Percentiles rank a stretch among this genome's conserved stretches.
phyloP scores from a whole-genome alignment of 371 early-diverging fungal genomes.

The Mortierella sp. region DNA sequence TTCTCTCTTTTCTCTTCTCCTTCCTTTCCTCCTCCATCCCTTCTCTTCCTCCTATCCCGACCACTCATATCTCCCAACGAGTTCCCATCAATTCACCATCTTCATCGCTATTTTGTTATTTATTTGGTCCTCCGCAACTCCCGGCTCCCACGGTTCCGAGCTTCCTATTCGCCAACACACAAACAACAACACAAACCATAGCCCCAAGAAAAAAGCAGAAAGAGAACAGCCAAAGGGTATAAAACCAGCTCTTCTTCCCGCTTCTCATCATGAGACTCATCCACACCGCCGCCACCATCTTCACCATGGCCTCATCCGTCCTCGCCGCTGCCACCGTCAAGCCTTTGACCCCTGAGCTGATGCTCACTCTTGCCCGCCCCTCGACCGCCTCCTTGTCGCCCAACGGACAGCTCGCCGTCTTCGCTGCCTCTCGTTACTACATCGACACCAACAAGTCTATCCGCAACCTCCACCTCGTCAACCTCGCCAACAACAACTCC shows the following conservation, averaged over 20 bases:
- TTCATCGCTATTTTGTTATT: background rate
- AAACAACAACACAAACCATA: too few relatives aligned
- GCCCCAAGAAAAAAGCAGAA: background rate
- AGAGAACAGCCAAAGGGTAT: constrained; percentile 1
- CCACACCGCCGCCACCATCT: constrained; percentile 23
- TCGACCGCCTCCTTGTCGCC: constrained; percentile 62
- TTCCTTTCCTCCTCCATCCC: too few relatives aligned
- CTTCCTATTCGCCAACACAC: background rate
- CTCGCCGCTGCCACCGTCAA: constrained; percentile 16
- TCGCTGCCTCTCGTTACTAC: constrained; percentile 65
- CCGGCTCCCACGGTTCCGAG: constrained; percentile 1
- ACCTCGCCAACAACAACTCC: constrained; percentile 60
- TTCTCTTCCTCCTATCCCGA: background rate
- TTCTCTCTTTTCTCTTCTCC: background rate
- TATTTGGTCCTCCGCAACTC: background rate
- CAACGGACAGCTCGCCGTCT: constrained; percentile 64
- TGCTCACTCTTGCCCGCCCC: constrained; percentile 68
- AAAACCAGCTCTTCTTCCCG: background rate
- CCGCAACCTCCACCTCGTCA: constrained; percentile 62
- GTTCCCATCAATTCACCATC: constrained; percentile 5
- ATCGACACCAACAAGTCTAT: constrained; percentile 63
- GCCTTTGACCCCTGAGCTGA: constrained; percentile 63
- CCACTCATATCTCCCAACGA: background rate
- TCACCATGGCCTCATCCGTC: constrained; percentile 30
- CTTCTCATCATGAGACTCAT: constrained; percentile 8